A percentile compares a stretch with the other conserved stretches of the same genome.
phyloP scores from a whole-genome alignment of 495 filamentous ascomycete genomes.

The Friedmanniomyces endolithicus region DNA sequence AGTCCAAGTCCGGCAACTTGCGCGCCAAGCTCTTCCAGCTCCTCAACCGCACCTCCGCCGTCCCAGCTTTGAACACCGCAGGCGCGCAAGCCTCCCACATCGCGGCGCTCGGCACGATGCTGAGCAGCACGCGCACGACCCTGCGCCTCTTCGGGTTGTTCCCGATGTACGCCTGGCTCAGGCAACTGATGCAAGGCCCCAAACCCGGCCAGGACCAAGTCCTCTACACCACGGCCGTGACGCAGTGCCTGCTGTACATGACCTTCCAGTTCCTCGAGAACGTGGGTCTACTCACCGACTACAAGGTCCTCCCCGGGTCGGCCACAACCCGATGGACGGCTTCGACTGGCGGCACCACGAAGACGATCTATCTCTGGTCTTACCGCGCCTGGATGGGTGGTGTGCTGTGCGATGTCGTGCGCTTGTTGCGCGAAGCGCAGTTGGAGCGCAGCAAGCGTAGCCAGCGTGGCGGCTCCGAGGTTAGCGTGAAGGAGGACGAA shows the following conservation, averaged over 20 bases:
- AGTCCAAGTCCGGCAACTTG: conserved; percentile 19
- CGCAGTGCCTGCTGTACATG: conserved; percentile 25
- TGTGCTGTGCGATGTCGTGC: conserved; percentile 26
- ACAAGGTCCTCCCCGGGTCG: conserved; percentile 18
- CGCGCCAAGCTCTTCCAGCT: conserved; percentile 15
- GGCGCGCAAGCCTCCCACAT: conserved; percentile 14
- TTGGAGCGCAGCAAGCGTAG: conserved; percentile 15
- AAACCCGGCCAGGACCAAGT: conserved; percentile 24
- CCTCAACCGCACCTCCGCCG: conserved; percentile 16
- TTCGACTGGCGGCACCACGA: conserved; percentile 14
- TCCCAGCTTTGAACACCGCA: conserved; percentile 7
- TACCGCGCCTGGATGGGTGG: conserved; percentile 28
- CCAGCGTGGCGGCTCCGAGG: conserved; percentile 11
- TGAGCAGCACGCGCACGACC: conserved; percentile 27
- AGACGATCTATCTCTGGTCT: conserved; percentile 22
- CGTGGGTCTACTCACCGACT: conserved; percentile 24
- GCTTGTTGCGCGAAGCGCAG: conserved; percentile 23
- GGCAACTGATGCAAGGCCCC: conserved; percentile 23
- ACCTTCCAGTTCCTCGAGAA: conserved; percentile 30
- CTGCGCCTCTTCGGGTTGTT: conserved; percentile 29
- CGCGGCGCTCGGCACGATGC: conserved; percentile 22
- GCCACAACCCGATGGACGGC: conserved; percentile 20
- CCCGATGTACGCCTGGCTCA: conserved; percentile 27
- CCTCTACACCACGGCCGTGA: conserved; percentile 24
- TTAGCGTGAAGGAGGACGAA: conserved; percentile 17